Evolutionary conservation across 2,329 filamentous ascomycete species (phyloP), one percentile per base, ranked within the genome.

Genomic region (Proliferodiscus dingleyae): DNA sequence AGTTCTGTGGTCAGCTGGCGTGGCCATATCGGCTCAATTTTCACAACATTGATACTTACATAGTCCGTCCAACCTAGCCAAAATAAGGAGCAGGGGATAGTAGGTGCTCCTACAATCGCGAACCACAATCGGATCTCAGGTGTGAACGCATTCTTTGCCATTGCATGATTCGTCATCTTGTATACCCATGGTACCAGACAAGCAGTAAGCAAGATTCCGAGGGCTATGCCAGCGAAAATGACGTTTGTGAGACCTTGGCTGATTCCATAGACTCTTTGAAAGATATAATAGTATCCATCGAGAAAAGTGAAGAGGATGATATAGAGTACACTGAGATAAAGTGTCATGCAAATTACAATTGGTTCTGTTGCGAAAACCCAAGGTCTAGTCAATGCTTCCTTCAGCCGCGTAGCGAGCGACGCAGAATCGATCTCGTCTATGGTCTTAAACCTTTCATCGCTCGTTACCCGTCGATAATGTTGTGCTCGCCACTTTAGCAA

Each of bases 401-500:
- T 24, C 8, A 41, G 23, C 16, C 38, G 51, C 7, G 38, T 37
- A 8, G 47, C 39, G 10, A 64, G 50, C 5, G 52, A 48, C 21
- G 46, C 44, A 11, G 39, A 16, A 19, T 43, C 16, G 11, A 34
- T 41, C 16, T 39, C 41, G 6, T 37, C 4, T 38, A 66, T 0
- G 71, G 57, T 0, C n/a, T 15, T 23, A 22, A n/a, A 50, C 16
- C 47, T 37, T 5, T 34, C 15, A 22, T 50, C 47, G 2, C 44
- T 37, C 2, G 47, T 50, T 5, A 43, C 21, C 5, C 22, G 70
- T 68, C 44, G 39, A 18, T 95, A 57, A 1, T 70, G 72, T 39
- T 71, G 74, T 0, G 87, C 88, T 61, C 88, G 90, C 15, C 80
- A 74, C 3, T 82, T 83, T 5, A 95, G 69, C 5, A 95, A 66